Evolutionary conservation across 108 stramenopile species (phyloP).

Genomic region (Ochromonas danica): DNA sequence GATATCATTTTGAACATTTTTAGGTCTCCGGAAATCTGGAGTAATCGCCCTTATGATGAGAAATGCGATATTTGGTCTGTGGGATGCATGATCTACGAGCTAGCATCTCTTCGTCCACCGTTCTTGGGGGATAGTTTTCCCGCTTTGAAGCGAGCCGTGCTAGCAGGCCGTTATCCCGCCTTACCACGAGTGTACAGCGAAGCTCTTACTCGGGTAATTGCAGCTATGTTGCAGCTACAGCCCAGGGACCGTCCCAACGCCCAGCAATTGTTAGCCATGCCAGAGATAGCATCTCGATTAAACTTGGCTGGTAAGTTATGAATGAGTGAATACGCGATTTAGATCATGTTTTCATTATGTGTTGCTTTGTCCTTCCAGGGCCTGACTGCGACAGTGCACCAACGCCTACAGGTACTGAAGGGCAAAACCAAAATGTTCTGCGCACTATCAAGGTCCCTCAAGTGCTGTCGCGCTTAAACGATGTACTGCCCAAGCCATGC

Average conservation of each 20-base stretch:
- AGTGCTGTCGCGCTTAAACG: background rate
- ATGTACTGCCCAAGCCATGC: conserved; percentile 25
- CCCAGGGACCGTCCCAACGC: conserved; percentile 31
- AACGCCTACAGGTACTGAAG: background rate
- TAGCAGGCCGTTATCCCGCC: conserved; percentile 36
- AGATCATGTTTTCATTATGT: no score
- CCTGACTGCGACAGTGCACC: background rate
- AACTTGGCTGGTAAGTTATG: background rate
- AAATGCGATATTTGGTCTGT: conserved; percentile 65
- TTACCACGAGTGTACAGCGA: conserved; percentile 32
- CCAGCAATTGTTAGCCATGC: conserved; percentile 23
- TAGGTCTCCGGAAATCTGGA: conserved; percentile 62
- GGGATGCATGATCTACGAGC: conserved; percentile 62
- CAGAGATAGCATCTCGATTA: conserved; percentile 29
- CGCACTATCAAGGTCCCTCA: conserved; percentile 27
- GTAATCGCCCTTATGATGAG: conserved; percentile 58
- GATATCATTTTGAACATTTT: no score
- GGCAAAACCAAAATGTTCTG: background rate
- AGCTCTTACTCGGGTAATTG: conserved; percentile 32
- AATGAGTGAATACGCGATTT: background rate
- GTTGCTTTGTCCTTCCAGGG: no score
- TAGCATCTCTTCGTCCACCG: conserved; percentile 42
- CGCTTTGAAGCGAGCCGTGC: conserved; percentile 42
- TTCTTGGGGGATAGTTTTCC: conserved; percentile 46
- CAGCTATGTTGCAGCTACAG: conserved; percentile 34